Evolutionary conservation across 768 basidiomycete species (phyloP).

Genomic region (Xerocomellus chrysenteron): DNA sequence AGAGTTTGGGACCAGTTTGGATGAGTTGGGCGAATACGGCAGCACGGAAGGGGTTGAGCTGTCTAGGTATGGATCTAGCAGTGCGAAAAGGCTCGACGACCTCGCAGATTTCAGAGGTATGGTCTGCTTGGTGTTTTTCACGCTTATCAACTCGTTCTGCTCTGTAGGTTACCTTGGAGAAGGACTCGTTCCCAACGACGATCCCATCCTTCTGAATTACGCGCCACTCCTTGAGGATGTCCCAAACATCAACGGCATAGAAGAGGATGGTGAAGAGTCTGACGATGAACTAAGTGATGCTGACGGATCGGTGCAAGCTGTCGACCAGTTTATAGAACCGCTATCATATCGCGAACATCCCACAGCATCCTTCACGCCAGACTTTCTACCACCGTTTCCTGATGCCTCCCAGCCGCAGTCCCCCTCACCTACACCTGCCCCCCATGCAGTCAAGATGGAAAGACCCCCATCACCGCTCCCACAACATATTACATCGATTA

Average conservation of each 20-base stretch:
- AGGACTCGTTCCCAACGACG: conserved; percentile 56
- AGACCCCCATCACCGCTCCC: conserved; percentile 41
- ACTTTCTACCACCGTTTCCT: conserved; percentile 38
- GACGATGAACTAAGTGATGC: conserved; percentile 30
- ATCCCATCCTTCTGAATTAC: conserved; percentile 54
- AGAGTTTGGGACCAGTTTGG: conserved; percentile 70
- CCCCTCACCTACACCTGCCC: conserved; percentile 40
- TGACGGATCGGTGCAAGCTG: conserved; percentile 9
- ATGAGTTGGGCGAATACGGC: conserved; percentile 69
- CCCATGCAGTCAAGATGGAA: conserved; percentile 31
- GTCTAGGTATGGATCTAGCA: conserved; percentile 63
- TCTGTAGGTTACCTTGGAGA: conserved; percentile 57
- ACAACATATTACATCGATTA: conserved; percentile 40
- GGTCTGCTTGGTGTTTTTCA: conserved; percentile 26
- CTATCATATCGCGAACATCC: conserved; percentile 34
- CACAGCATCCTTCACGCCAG: conserved; percentile 29
- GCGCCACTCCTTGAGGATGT: conserved; percentile 32
- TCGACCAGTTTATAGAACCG: conserved; percentile 21
- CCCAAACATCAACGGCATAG: conserved; percentile 12
- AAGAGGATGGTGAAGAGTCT: conserved; percentile 32
- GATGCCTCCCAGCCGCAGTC: conserved; percentile 25
- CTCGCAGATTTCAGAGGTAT: conserved; percentile 70
- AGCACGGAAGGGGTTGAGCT: conserved; percentile 68
- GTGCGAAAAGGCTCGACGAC: conserved; percentile 66
- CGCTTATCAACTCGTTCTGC: conserved; percentile 20